Evolutionary conservation across 352 stramenopile genomes (phyloP).

Genomic region (Phytopythium oedochilum): DNA sequence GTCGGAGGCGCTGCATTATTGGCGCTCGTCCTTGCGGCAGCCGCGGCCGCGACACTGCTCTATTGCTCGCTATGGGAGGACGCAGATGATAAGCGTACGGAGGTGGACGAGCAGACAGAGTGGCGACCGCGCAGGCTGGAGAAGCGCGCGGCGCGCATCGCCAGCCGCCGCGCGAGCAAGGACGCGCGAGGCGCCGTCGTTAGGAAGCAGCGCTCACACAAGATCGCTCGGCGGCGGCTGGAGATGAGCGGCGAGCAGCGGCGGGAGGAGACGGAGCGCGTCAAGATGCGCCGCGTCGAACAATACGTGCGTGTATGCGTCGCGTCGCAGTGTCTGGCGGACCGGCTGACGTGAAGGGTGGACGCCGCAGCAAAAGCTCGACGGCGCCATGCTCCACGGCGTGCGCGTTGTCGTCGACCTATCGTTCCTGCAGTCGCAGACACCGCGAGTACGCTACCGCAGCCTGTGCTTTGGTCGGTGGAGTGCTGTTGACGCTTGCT

Average conservation of each 20-base stretch:
- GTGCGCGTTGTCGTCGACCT: conserved; percentile 69
- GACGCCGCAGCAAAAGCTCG: conserved; percentile 75
- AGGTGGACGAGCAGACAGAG: too few relatives aligned
- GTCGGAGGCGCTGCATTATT: background rate
- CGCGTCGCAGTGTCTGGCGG: too few relatives aligned
- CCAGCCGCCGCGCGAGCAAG: conserved; percentile 25
- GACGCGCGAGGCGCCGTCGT: conserved; percentile 20
- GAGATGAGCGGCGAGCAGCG: conserved; percentile 41
- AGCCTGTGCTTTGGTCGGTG: background rate
- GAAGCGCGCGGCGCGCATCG: conserved; percentile 11
- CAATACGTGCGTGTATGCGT: conserved; percentile 47
- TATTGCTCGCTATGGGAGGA: too few relatives aligned
- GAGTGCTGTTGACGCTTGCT: too few relatives aligned
- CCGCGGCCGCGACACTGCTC: background rate
- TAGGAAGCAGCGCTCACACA: conserved; percentile 14
- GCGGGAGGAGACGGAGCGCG: conserved; percentile 41
- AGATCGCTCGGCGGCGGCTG: background rate
- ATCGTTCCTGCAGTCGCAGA: conserved; percentile 44
- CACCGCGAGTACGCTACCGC: conserved; percentile 24
- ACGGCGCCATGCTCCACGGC: conserved; percentile 26
- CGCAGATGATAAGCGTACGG: too few relatives aligned
- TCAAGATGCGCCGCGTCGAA: conserved; percentile 71
- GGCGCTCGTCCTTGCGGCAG: background rate
- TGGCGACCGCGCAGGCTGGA: conserved; percentile 6
- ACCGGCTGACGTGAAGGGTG: too few relatives aligned